phyloP scores from a whole-genome alignment of 108 stramenopile species.

The Aurantiochytrium sp. region DNA sequence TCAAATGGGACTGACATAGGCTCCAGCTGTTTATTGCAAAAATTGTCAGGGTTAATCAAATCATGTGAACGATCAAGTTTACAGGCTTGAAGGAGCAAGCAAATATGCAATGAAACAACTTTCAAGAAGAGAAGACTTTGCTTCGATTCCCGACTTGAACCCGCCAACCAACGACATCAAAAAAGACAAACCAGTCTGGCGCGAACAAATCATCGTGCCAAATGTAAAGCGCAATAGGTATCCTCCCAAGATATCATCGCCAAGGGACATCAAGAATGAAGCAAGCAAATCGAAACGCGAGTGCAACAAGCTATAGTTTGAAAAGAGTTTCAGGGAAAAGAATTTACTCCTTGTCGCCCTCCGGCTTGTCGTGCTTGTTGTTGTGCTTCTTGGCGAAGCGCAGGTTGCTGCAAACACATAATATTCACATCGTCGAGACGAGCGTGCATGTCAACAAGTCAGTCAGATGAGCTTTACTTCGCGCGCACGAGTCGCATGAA shows the following conservation, averaged over 20 bases:
- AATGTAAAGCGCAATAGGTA: no score
- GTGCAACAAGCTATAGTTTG: neutral
- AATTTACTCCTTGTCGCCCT: neutral
- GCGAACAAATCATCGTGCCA: no score
- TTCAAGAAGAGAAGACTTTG: no score
- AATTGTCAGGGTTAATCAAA: neutral
- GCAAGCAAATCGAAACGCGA: no score
- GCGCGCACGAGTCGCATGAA: neutral
- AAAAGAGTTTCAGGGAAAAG: neutral
- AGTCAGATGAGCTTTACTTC: neutral
- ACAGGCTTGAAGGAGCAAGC: neutral
- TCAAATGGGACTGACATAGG: neutral
- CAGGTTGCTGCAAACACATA: neutral
- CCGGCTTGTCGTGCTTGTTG: neutral
- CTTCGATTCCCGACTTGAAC: no score
- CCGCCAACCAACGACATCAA: no score
- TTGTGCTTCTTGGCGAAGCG: conserved; percentile 3
- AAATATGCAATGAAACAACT: no score
- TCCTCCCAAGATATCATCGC: no score
- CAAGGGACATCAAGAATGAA: no score
- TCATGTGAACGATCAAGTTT: neutral
- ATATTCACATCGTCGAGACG: neutral
- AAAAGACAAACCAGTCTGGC: no score
- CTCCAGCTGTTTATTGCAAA: neutral
- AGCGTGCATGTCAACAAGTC: neutral